Percentiles rank a stretch among this genome's conserved stretches.
Evolutionary conservation across 495 filamentous ascomycete species (phyloP).

Genomic region (Schizothecium vesticola): DNA sequence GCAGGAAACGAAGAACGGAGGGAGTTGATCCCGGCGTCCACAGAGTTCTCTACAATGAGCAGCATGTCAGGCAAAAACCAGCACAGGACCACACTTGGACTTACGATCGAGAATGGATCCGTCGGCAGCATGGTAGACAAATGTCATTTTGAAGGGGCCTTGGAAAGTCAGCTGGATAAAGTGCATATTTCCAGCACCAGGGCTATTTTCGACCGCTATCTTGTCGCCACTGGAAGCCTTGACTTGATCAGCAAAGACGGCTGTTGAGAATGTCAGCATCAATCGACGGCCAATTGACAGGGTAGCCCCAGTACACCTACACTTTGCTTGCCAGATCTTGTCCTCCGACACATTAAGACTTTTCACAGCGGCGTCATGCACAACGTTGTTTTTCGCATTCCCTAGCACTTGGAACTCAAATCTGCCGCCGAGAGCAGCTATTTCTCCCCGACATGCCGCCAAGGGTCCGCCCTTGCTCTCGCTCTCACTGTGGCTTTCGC

Average conservation of each 20-base stretch:
- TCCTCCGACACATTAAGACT: conserved; percentile 13
- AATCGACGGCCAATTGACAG: not conserved
- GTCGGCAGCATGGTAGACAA: not conserved
- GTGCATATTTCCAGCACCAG: conserved; percentile 70
- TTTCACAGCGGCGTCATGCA: conserved; percentile 23
- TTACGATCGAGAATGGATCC: conserved; percentile 7
- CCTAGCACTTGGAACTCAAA: conserved; percentile 13
- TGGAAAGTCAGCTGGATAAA: conserved; percentile 84
- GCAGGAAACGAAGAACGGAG: conserved; percentile 50
- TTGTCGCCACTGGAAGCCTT: conserved; percentile 27
- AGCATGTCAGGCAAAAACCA: conserved; percentile 80
- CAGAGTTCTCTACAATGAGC: conserved; percentile 34
- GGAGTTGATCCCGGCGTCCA: not conserved
- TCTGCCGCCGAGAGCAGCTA: conserved; percentile 10
- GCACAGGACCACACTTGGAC: not conserved
- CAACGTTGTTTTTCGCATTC: conserved; percentile 39
- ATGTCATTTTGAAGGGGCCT: conserved; percentile 60
- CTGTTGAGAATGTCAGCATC: conserved; percentile 3
- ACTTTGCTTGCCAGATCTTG: conserved; percentile 19
- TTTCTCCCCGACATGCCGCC: conserved; percentile 5
- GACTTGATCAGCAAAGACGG: conserved; percentile 9
- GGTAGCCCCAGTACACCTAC: not conserved
- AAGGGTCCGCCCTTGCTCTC: conserved; percentile 62
- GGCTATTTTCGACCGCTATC: conserved; percentile 57
- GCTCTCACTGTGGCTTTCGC: conserved; percentile 47